Conservation (phyloP, 2,329 filamentous ascomycete genomes). For the Stagonosporopsis tanaceti region DNA sequence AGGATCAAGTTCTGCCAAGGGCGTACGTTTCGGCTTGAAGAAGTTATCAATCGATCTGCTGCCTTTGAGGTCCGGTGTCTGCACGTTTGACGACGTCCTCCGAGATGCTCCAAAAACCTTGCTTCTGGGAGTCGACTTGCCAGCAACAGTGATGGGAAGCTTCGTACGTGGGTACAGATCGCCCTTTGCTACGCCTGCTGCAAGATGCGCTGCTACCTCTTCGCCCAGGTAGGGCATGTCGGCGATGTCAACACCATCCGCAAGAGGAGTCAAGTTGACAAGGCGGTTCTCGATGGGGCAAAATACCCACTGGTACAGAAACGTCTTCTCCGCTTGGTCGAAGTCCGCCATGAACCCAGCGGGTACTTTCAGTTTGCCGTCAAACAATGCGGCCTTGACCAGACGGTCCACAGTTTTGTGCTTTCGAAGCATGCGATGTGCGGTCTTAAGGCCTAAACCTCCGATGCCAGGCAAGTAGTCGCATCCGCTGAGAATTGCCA, state of each 20-base stretch:
- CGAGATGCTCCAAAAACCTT: slow-evolving; percentile 52
- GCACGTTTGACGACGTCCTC: slow-evolving; percentile 25
- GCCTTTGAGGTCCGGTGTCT: slow-evolving; percentile 64
- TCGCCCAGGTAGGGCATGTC: slow-evolving; percentile 84
- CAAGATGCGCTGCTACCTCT: slow-evolving; percentile 72
- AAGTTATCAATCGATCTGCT: slow-evolving; percentile 69
- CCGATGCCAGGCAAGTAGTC: slow-evolving; percentile 91
- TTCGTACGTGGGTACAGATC: slow-evolving; percentile 93
- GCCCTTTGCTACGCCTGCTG: slow-evolving; percentile 77
- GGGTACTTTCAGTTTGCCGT: slow-evolving; percentile 84
- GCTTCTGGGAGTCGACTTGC: slow-evolving; percentile 44
- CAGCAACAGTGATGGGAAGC: slow-evolving; percentile 58
- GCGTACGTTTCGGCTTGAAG: slow-evolving; percentile 69
- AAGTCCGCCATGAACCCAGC: slow-evolving; percentile 83
- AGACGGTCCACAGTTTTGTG: slow-evolving; percentile 86
- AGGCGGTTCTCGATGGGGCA: slow-evolving; percentile 76
- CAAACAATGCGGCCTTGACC: slow-evolving; percentile 83
- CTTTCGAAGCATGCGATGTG: slow-evolving; percentile 87
- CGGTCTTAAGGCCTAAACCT: slow-evolving; percentile 90
- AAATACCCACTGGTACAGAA: slow-evolving; percentile 93
- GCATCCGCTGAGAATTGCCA: slow-evolving; percentile 96
- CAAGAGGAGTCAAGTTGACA: slow-evolving; percentile 76
- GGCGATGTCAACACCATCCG: slow-evolving; percentile 68
- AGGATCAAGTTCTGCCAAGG: slow-evolving; percentile 72
- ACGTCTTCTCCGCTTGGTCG: slow-evolving; percentile 87